Base-by-base conservation (phyloP, 169 alveolate species). In the Plasmodium gaboni region DNA sequence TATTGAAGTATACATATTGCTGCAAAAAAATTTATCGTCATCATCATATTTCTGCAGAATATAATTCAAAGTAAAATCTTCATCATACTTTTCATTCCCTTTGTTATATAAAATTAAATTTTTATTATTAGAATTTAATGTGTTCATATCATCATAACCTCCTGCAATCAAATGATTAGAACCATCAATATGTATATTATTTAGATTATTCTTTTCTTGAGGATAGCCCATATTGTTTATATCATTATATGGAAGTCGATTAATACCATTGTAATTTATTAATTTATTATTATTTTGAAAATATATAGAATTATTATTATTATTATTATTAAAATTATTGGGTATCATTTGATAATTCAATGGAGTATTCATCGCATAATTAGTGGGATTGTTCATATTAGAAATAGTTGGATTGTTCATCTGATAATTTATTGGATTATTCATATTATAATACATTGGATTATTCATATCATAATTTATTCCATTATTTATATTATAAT, bases 11-110 rank as follows among this genome's bases (percentile, higher is more conserved):
- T 48, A 42, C 13, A 60, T 50, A 68, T 69, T 69, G 63, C 80
- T 80, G 4, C 60, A 80, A 71, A 80, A 80, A 55, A 80, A 80
- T 28, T 80, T 38, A 53, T 80, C 90, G 9, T 80, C 90, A 46
- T 80, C 90, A 24, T 80, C 90, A 12, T 28, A 80, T 26, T 80
- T 80, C 24, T 57, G 90, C 53, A 80, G 71, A 17, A 80, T 80
- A 68, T 80, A 80, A 61, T 80, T 80, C 2, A 80, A 63, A 1
- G 90, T 80, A 71, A 68, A 80, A 60, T 80, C 90, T 22, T 80
- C 85, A 48, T 80, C 90, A 44, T 68, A 80, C 26, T 67, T 51
- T 28, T 50, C 26, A 3, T 80, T 68, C 17, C 46, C 63, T 15
- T 80, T 69, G 64, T 80, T 57, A 80, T 80, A 80, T 60, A 50